Percentiles rank a stretch among this genome's conserved stretches.
Evolutionary conservation across 495 filamentous ascomycete genomes (phyloP).

Genomic region (Hypoxylon intermedium): DNA sequence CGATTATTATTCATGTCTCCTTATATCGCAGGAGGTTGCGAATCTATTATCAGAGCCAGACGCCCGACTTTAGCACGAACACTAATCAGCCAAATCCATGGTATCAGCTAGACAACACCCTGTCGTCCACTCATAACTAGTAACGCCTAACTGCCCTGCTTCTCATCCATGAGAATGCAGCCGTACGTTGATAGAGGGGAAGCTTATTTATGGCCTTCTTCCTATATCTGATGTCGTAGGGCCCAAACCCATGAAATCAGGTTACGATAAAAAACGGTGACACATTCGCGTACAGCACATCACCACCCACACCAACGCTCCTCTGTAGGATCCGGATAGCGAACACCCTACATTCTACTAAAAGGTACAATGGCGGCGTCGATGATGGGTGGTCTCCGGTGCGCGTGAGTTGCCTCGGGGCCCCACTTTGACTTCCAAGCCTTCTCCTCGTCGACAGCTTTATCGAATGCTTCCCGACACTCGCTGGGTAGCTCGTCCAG

Average conservation of each 20-base stretch:
- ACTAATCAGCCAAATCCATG: not conserved
- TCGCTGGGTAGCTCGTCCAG: slow-evolving; percentile 72
- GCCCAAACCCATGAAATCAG: too few species aligned
- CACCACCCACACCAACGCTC: too few species aligned
- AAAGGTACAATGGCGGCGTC: slow-evolving; percentile 65
- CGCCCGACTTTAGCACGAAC: not conserved
- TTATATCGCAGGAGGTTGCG: not conserved
- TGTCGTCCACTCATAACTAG: not conserved
- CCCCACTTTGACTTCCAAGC: slow-evolving; percentile 78
- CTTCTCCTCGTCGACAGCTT: slow-evolving; percentile 65
- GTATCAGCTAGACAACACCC: not conserved
- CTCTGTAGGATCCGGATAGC: too few species aligned
- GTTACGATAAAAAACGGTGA: too few species aligned
- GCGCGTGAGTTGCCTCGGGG: slow-evolving; percentile 61
- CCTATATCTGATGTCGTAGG: too few species aligned
- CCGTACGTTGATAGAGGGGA: slow-evolving; percentile 5
- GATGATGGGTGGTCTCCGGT: slow-evolving; percentile 55
- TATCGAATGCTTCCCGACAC: slow-evolving; percentile 71
- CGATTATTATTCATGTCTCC: not conserved
- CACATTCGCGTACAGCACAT: too few species aligned
- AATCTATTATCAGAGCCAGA: not conserved
- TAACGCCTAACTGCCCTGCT: slow-evolving; percentile 8
- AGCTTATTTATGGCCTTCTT: too few species aligned
- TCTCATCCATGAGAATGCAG: slow-evolving; percentile 9
- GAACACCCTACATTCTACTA: slow-evolving; percentile 35